phyloP scores from a whole-genome alignment of 2,329 filamentous ascomycete species.

The Microdochium trichocladiopsis region DNA sequence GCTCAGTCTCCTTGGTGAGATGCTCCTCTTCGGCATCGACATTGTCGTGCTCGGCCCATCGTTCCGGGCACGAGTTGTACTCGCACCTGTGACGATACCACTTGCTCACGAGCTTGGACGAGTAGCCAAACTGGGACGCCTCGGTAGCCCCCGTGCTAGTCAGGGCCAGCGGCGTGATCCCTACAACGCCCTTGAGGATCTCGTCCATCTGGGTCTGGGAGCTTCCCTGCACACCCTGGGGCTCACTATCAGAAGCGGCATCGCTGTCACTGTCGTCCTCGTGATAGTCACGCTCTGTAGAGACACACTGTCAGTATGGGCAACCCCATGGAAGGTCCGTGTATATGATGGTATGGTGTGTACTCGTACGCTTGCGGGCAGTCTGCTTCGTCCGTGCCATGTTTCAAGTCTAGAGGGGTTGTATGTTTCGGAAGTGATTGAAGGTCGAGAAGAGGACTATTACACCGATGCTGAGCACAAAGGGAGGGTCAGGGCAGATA shows the following conservation, averaged over 20 bases:
- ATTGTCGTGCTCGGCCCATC: conserved; percentile 20
- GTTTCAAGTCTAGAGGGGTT: too few relatives aligned
- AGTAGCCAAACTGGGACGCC: conserved; percentile 3
- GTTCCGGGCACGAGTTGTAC: conserved; percentile 11
- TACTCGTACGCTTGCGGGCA: neutral
- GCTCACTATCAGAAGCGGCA: neutral
- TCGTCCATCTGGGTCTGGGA: conserved; percentile 1
- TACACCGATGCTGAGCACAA: too few relatives aligned
- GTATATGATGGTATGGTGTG: too few relatives aligned
- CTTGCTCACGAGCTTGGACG: conserved; percentile 10
- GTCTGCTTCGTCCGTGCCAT: conserved; percentile 2
- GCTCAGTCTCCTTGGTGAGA: conserved; percentile 11
- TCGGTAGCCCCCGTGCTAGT: conserved; percentile 5
- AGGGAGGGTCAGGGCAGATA: too few relatives aligned
- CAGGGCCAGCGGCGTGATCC: conserved; percentile 1
- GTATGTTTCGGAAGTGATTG: too few relatives aligned
- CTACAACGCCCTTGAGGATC: conserved; percentile 5
- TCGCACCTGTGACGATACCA: conserved; percentile 14
- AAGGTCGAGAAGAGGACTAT: too few relatives aligned
- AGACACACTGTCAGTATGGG: neutral
- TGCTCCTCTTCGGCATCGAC: conserved; percentile 17
- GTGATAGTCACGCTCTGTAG: neutral
- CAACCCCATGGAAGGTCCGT: too few relatives aligned
- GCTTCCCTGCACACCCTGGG: neutral
- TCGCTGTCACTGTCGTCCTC: neutral